Conservation (phyloP, 2,329 filamentous ascomycete species). For the Xylariales sp. region DNA sequence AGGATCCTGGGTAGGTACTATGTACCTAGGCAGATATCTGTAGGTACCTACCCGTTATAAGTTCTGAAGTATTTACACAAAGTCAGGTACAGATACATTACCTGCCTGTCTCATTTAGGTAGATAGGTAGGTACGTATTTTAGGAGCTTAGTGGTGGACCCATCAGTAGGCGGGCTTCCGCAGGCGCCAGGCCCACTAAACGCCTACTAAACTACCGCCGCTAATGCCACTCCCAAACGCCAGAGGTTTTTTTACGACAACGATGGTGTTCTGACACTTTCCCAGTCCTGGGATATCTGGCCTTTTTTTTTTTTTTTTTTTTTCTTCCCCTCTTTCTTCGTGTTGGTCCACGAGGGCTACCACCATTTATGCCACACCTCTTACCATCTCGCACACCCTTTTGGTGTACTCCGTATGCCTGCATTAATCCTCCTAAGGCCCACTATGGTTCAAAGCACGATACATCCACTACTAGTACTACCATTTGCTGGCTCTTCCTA, state of each 20-base stretch:
- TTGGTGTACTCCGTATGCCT: background rate
- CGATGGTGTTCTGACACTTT: background rate
- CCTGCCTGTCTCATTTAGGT: background rate
- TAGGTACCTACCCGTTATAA: too few relatives aligned
- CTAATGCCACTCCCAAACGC: constrained; percentile 27
- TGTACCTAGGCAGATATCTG: too few relatives aligned
- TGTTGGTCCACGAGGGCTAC: constrained; percentile 12
- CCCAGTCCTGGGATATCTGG: constrained; percentile 23
- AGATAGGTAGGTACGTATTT: background rate
- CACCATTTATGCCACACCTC: constrained; percentile 16
- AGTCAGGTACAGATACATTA: too few relatives aligned
- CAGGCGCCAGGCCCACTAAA: constrained; percentile 19
- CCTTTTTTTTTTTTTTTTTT: background rate
- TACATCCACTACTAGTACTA: background rate
- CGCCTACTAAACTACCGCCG: constrained; percentile 32
- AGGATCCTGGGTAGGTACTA: too few relatives aligned
- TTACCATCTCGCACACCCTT: constrained; percentile 8
- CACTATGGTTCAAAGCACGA: background rate
- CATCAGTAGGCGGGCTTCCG: constrained; percentile 5
- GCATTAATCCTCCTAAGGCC: constrained; percentile 7
- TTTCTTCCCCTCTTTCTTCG: background rate
- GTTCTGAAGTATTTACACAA: too few relatives aligned
- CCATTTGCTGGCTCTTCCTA: background rate
- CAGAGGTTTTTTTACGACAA: constrained; percentile 9
- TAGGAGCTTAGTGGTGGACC: too few relatives aligned